Percentiles rank a stretch among this genome's conserved stretches.
These are phyloP conservation scores for Bothriochloa decipiens DNA, from an alignment of 176 grass and related monocot species.

Conservation along the genomic window DNA sequence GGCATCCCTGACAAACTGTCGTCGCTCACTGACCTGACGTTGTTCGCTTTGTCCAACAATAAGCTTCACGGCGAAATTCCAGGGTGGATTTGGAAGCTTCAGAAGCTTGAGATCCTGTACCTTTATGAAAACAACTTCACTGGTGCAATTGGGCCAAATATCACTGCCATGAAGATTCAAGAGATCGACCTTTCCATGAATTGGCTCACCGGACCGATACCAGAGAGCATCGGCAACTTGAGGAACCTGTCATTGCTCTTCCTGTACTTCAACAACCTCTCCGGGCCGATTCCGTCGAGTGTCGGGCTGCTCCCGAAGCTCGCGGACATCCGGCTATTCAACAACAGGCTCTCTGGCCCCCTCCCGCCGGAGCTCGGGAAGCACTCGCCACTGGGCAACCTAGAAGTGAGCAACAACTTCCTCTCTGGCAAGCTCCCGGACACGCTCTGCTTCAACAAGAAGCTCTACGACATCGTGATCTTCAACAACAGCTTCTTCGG, in stretches of 20 bases:
- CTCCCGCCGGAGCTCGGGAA: constrained; percentile 55
- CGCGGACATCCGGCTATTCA: constrained; percentile 2
- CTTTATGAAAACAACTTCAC: not conserved
- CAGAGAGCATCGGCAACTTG: constrained; percentile 20
- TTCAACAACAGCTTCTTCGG: constrained; percentile 54
- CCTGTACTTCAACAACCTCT: constrained; percentile 52
- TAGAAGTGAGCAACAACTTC: constrained; percentile 40
- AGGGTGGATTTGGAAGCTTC: constrained; percentile 26
- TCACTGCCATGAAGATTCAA: not conserved
- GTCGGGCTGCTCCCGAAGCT: constrained; percentile 41
- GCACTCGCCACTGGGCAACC: constrained; percentile 28
- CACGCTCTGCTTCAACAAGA: constrained; percentile 33
- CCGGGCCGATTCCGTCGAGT: constrained; percentile 38
- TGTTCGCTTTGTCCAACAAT: constrained; percentile 3
- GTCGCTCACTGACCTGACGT: not conserved
- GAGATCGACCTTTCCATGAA: constrained; percentile 52
- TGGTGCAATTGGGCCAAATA: not conserved
- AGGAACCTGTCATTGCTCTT: constrained; percentile 22
- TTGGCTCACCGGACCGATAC: constrained; percentile 37
- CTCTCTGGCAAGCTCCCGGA: constrained; percentile 46
- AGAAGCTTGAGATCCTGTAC: constrained; percentile 35
- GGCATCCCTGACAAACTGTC: constrained; percentile 18
- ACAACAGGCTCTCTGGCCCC: constrained; percentile 37
- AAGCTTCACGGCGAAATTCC: constrained; percentile 13
- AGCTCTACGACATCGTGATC: constrained; percentile 27